Evolutionary conservation across 1,139 yeast species (phyloP), one percentile per base, ranked within the genome.

Genomic region (Geotrichum carabidarum): DNA sequence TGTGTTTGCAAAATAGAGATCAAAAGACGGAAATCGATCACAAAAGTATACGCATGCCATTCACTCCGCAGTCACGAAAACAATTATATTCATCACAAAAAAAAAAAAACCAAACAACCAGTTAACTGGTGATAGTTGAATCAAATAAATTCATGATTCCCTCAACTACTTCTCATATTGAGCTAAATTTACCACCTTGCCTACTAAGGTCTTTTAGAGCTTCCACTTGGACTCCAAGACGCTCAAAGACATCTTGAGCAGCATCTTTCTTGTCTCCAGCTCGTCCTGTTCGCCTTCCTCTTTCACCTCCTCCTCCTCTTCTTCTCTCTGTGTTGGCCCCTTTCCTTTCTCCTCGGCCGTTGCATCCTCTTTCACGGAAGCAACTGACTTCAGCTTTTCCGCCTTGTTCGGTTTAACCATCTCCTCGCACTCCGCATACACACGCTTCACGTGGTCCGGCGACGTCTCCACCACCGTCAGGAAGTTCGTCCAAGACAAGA

Each of bases 401-500:
- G 17, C 14, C 15, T 38, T 14, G 14, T 4, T 22, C 27, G 27
- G 27, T 5, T 22, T 22, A 32, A 34, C 37, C 18, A 45, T 30
- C 15, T 35, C 14, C 41, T n/a, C 38, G 31, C 49, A n/a, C 18
- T 17, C 12, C 12, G 22, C 44, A 30, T 17, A 18, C 8, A 47
- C 50, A n/a, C 7, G 8, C 40, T 17, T 35, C 5, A 32, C 30
- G 18, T 36, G 31, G 1, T 35, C 44, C 1, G 37, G 30, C n/a
- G 40, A n/a, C 6, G 48, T 42, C 31, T 48, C 50, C 4, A 42
- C 54, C 12, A 43, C 57, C 2, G 49, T 47, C 43, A 51, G 15
- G 36, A 55, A 55, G 40, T 51, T 51, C n/a, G 43, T 36, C 57
- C 57, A 55, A n/a, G 55, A 49, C 14, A 42, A 34, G 27, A 55